Conservation (phyloP, 2,329 filamentous ascomycete genomes). For the Teratosphaeriaceae sp. region DNA sequence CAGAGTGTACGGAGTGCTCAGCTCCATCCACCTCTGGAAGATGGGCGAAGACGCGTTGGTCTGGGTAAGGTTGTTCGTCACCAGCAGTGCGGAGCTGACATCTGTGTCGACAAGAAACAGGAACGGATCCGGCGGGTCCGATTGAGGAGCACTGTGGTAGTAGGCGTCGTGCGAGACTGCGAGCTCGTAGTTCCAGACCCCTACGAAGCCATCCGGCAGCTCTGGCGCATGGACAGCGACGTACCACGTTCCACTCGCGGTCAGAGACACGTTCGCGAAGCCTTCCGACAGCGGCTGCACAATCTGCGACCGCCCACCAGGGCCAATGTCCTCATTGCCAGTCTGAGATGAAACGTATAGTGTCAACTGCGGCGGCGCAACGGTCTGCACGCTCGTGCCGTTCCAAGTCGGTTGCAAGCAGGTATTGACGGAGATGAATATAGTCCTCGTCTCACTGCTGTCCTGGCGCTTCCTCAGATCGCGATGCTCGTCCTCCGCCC, state of each 20-base stretch:
- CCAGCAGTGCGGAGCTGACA: conserved; percentile 67
- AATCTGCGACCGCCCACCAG: conserved; percentile 43
- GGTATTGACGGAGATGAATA: conserved; percentile 82
- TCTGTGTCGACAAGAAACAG: conserved; percentile 83
- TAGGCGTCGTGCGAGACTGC: conserved; percentile 73
- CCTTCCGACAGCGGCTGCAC: conserved; percentile 56
- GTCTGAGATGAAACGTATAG: conserved; percentile 64
- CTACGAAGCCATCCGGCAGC: conserved; percentile 52
- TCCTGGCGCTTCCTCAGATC: conserved; percentile 21
- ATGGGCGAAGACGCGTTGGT: conserved; percentile 41
- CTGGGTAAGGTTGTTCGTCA: conserved; percentile 65
- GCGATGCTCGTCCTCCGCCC: conserved; percentile 10
- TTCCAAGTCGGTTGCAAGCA: conserved; percentile 67
- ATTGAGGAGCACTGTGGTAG: conserved; percentile 61
- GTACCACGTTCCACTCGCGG: conserved; percentile 62
- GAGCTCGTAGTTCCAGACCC: conserved; percentile 72
- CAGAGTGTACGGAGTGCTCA: conserved; percentile 59
- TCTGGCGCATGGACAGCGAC: conserved; percentile 69
- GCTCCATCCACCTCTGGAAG: conserved; percentile 50
- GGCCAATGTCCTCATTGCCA: conserved; percentile 60
- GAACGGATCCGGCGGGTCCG: conserved; percentile 47
- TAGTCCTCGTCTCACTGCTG: conserved; percentile 32
- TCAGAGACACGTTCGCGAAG: conserved; percentile 58
- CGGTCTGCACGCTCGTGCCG: conserved; percentile 38
- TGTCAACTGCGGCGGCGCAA: conserved; percentile 58